Conservation (phyloP, 106 monocot species). For the Dendrobium nobile region DNA sequence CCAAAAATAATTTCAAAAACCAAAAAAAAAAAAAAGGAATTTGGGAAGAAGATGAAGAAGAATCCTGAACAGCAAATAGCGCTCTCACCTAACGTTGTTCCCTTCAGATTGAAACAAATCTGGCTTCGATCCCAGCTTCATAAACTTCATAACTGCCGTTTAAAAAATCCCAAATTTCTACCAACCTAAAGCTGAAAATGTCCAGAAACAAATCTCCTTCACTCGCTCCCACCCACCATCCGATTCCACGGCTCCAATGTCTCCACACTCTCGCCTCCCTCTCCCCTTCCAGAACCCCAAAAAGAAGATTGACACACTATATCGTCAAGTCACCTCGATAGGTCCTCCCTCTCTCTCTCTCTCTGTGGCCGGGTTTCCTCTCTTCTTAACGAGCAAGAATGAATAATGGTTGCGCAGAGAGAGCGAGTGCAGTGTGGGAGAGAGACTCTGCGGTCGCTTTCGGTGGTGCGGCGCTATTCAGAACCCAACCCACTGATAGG, state of each 20-base stretch:
- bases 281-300: slow-evolving; percentile 4
- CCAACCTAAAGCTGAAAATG: background rate
- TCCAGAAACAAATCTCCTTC: slow-evolving; percentile 10
- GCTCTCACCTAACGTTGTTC: slow-evolving; percentile 35
- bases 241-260: background rate
- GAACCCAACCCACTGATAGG: background rate
- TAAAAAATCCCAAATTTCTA: slow-evolving; percentile 2
- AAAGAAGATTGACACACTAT: background rate
- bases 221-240: slow-evolving; percentile 1
- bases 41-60: background rate
- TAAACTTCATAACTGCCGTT: slow-evolving; percentile 53
- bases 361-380: background rate
- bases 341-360: background rate
- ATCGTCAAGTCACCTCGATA: background rate
- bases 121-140: slow-evolving; percentile 78
- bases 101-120: slow-evolving; percentile 53
- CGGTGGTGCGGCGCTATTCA: slow-evolving; percentile 69
- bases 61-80: background rate
- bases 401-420: slow-evolving; percentile 5
- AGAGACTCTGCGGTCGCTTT: slow-evolving; percentile 43
- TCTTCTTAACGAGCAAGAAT: background rate
- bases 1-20: background rate
- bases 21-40: background rate
- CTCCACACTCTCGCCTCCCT: slow-evolving; percentile 2
- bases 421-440: background rate